Conservation (phyloP, 345 rosid species). For the Citrus cavaleriei region DNA sequence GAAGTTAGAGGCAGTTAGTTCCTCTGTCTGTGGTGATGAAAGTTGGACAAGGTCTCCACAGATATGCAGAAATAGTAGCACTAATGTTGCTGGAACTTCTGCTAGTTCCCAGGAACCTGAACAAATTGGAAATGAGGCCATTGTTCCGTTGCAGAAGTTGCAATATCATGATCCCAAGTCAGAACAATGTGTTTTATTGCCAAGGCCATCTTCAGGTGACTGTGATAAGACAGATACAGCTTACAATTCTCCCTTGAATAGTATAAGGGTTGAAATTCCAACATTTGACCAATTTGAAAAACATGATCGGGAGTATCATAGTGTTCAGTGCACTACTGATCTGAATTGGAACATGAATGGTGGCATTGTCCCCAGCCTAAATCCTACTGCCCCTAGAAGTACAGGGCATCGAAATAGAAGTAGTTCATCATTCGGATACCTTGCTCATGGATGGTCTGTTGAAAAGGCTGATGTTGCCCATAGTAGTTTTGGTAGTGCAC, state of each 20-base stretch:
- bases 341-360: constrained; percentile 57
- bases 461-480: constrained; percentile 52
- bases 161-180: constrained; percentile 26
- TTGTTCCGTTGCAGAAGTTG: constrained; percentile 29
- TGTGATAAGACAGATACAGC: constrained; percentile 27
- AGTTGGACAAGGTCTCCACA: constrained; percentile 10
- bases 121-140: constrained; percentile 23
- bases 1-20: constrained; percentile 10
- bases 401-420: constrained; percentile 69
- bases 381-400: constrained; percentile 89
- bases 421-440: constrained; percentile 42
- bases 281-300: constrained; percentile 33
- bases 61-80: constrained; percentile 16
- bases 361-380: constrained; percentile 58
- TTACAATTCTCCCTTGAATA: constrained; percentile 33
- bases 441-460: constrained; percentile 70
- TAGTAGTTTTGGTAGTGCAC: constrained; percentile 70
- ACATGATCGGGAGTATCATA: constrained; percentile 27
- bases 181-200: constrained; percentile 11
- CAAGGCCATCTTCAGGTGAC: constrained; percentile 28
- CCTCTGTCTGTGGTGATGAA: constrained; percentile 11
- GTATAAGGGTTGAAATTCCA: constrained; percentile 59
- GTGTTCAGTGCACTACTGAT: constrained; percentile 42
- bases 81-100: constrained; percentile 19
- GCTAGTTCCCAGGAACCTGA: constrained; percentile 25